Evolutionary conservation across 2,329 filamentous ascomycete species (phyloP), one percentile per base, ranked within the genome.

Genomic region (Colletotrichum aenigma): DNA sequence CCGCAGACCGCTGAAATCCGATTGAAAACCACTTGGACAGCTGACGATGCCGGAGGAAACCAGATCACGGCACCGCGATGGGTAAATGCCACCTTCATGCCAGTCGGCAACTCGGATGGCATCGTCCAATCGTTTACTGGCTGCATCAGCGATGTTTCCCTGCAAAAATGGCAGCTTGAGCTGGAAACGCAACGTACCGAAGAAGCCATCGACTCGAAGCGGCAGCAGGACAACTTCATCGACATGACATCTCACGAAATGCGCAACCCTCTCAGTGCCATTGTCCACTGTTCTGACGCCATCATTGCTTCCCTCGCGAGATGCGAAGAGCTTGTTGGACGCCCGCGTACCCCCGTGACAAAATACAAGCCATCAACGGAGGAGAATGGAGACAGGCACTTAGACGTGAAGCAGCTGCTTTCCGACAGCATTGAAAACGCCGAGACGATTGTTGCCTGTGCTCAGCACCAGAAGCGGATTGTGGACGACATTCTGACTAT

Each of bases 211-310:
- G 89, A 91, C 79, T 88, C 89, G 34, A 91, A 90, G 79, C 86
- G 93, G 7, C 93, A 94, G 80, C 95, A 96, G 80, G 94, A 96
- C 79, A 94, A 94, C 77, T 96, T 96, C 79, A 95, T 96, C 80
- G 94, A 95, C 82, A 95, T 95, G 86, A 91, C 90, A 2, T 91
- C 91, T 16, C 93, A 94, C 81, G 93, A 94, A 81, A 93, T 94
- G 90, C 89, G 93, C 30, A 95, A 95, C 78, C 94, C 94, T 1
- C 85, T 95, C 30, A 93, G 90, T 58, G 94, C 93, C 1, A 95
- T 95, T 21, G 85, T 95, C 32, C 93, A 95, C 81, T 95, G 93
- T 80, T 93, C 93, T 2, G 94, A 95, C 77, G 92, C 93, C 70
- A 94, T 95, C 34, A 88, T 89, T 18, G 88, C 88, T 10, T 89